These are phyloP conservation scores for Lactifluus pinguis DNA, from an alignment of 768 basidiomycete species.

Conservation along the genomic window DNA sequence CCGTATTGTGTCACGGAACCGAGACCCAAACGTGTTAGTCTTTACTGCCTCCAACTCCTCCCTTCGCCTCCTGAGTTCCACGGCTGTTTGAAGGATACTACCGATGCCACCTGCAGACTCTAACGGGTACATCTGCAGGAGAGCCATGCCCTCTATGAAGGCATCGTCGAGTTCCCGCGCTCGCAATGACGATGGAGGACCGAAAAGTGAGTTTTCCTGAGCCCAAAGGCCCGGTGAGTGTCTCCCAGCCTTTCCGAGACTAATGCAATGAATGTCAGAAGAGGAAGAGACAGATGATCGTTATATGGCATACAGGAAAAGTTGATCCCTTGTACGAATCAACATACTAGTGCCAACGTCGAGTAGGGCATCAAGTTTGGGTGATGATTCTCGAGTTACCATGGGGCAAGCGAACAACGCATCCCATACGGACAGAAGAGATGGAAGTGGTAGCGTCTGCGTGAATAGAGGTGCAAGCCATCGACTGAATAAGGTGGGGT, in stretches of 20 bases:
- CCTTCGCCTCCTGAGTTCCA: constrained; percentile 48
- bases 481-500: constrained; percentile 35
- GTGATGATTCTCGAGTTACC: constrained; percentile 42
- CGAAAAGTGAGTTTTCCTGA: constrained; percentile 32
- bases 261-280: constrained; percentile 24
- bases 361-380: constrained; percentile 60
- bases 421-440: constrained; percentile 62
- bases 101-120: constrained; percentile 62
- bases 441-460: constrained; percentile 59
- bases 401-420: constrained; percentile 52
- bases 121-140: constrained; percentile 59
- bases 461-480: constrained; percentile 68
- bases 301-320: constrained; percentile 41
- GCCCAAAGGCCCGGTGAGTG: constrained; percentile 46
- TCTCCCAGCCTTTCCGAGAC: constrained; percentile 42
- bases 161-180: constrained; percentile 51
- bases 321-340: constrained; percentile 41
- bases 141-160: constrained; percentile 54
- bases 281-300: neutral
- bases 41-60: constrained; percentile 29
- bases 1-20: constrained; percentile 56
- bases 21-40: constrained; percentile 40
- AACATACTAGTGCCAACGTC: constrained; percentile 67
- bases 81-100: constrained; percentile 55
- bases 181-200: constrained; percentile 36